A percentile compares a stretch with the other conserved stretches of the same genome.
Conservation (phyloP, 169 alveolate species). For the Plasmodium vivax region DNA sequence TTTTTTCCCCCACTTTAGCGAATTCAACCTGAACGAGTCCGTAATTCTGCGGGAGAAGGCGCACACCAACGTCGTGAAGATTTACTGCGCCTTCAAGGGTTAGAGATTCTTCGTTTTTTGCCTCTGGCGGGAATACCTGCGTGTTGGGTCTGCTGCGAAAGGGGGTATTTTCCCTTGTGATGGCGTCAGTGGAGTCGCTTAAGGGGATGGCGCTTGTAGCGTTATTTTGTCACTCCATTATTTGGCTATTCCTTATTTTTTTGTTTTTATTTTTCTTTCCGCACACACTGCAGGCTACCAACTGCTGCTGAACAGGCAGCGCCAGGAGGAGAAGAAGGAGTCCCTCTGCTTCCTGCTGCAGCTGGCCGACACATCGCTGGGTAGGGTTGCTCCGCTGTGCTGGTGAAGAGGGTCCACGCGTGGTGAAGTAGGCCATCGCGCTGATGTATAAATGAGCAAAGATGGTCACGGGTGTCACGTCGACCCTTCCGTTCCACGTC, state of each 20-base stretch:
- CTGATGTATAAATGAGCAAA: background rate
- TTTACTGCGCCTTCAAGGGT: constrained; percentile 60
- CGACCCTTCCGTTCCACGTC: too few relatives aligned
- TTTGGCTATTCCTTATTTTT: too few relatives aligned
- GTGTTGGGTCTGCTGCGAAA: background rate
- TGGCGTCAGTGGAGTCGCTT: background rate
- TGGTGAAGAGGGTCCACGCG: background rate
- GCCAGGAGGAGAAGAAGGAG: constrained; percentile 42
- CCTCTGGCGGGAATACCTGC: background rate
- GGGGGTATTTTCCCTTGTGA: background rate
- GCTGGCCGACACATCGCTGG: constrained; percentile 61
- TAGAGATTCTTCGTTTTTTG: background rate
- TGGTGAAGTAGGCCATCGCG: background rate
- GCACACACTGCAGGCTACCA: constrained; percentile 21
- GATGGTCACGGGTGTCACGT: background rate
- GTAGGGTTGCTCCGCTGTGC: background rate
- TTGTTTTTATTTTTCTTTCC: background rate
- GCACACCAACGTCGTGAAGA: constrained; percentile 11
- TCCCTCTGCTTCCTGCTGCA: constrained; percentile 50
- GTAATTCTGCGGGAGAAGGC: constrained; percentile 66
- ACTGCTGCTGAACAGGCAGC: constrained; percentile 28
- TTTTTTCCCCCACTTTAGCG: constrained; percentile 5
- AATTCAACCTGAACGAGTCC: constrained; percentile 61
- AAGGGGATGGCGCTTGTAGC: background rate
- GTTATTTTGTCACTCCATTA: background rate